Base-by-base conservation (phyloP, 257 asterid genomes). In the Gentiana macrophylla region DNA sequence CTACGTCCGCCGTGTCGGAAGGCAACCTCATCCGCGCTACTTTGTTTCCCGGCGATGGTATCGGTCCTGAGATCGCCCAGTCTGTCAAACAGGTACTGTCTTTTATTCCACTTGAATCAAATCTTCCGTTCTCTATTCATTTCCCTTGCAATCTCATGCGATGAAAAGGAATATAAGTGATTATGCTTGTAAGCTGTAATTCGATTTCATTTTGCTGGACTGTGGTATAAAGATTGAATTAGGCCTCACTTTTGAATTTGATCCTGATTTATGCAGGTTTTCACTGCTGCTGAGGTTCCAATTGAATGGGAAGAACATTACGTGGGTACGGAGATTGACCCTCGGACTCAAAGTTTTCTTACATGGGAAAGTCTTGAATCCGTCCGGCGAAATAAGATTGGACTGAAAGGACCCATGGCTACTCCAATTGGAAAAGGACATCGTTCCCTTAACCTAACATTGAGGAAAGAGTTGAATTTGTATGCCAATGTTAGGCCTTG, bases 331-430 rank as follows among this genome's bases (percentile, higher is more conserved):
- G 93, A 86, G 62, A 64, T 89, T 56, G 97, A 89, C 77, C 95
- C 97, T 50, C 77, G 94, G 74, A 89, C 97, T 50, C 94, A 89
- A 72, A 89, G 97, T 75, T 89, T 89, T 69, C 78, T 89, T 32
- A 89, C 97, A 62, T 89, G 95, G 95, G 97, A 89, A 65, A 89
- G 95, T 72, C 95, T 89, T 37, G 97, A 89, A 72, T 89, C 97
- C 47, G 88, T 89, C 60, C 70, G 95, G 50, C 62, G 41, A n/a
- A 89, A 89, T 69, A 89, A 82, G 72, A 83, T 89, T 69, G 97
- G 97, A 55, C 56, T 89, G 43, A 89, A 89, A 76, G 97, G 97
- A 53, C 97, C 97, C 32, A 89, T 89, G 97, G 97, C 97, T 55
- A 89, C 97, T 13, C 97, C 97, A 58, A 82, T 89, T 51, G 97